Percentiles rank a stretch among this genome's conserved stretches.
phyloP scores from a whole-genome alignment of 371 early-diverging fungal species.

The Dinochytrium kinnereticum region DNA sequence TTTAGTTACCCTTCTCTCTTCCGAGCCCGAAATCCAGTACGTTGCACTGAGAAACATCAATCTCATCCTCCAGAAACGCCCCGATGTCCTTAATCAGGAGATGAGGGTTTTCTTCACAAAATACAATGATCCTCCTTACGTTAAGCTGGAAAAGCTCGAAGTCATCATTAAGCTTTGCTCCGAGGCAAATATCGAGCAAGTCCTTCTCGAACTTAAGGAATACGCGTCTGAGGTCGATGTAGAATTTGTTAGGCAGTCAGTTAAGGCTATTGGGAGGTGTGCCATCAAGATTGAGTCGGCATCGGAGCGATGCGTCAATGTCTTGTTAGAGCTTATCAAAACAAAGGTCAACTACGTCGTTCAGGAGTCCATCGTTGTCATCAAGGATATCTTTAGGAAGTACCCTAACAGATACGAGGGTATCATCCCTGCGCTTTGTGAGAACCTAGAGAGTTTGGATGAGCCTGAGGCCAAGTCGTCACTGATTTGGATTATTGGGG shows the following conservation, averaged over 20 bases:
- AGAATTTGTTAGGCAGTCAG: constrained; percentile 92
- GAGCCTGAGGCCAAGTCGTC: constrained; percentile 94
- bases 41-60: constrained; percentile 94
- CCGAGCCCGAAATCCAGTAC: constrained; percentile 94
- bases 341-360: constrained; percentile 90
- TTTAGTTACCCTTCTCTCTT: constrained; percentile 88
- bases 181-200: constrained; percentile 85
- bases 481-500: constrained; percentile 96
- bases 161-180: constrained; percentile 88
- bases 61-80: constrained; percentile 91
- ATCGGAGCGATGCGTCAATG: constrained; percentile 86
- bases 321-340: constrained; percentile 87
- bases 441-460: constrained; percentile 85
- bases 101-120: constrained; percentile 97
- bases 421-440: constrained; percentile 85
- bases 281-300: constrained; percentile 91
- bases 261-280: constrained; percentile 89
- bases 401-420: constrained; percentile 89
- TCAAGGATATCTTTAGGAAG: constrained; percentile 94
- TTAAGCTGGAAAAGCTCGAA: constrained; percentile 95
- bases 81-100: constrained; percentile 86
- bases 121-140: constrained; percentile 98
- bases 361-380: constrained; percentile 90
- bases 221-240: constrained; percentile 97
- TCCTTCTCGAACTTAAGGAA: constrained; percentile 93